Evolutionary conservation across 345 rosid genomes (phyloP).

Genomic region (Aethionema arabicum): DNA sequence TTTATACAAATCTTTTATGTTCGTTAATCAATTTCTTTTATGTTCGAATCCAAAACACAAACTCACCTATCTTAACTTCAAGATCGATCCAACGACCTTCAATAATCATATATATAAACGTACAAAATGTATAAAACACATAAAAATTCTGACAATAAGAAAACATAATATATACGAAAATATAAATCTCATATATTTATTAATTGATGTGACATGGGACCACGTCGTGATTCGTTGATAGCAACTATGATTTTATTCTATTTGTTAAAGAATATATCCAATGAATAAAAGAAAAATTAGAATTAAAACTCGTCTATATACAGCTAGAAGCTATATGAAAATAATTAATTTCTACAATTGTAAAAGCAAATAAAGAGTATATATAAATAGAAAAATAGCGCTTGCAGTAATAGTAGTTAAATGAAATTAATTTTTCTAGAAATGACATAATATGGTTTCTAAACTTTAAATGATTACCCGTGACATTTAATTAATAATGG

Average conservation of each 20-base stretch:
- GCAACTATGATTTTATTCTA: conserved; percentile 20
- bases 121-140: too few relatives aligned
- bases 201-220: conserved; percentile 20
- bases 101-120: too few relatives aligned
- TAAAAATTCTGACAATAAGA: too few relatives aligned
- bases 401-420: too few relatives aligned
- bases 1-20: too few relatives aligned
- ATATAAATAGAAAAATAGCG: too few relatives aligned
- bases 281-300: neutral
- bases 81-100: too few relatives aligned
- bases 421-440: conserved; percentile 10
- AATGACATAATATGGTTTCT: conserved; percentile 9
- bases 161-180: too few relatives aligned
- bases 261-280: conserved; percentile 4
- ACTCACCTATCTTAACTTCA: too few relatives aligned
- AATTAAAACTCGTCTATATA: neutral
- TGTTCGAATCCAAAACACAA: too few relatives aligned
- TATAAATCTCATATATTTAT: conserved; percentile 2
- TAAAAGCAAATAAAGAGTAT: too few relatives aligned
- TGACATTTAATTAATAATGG: conserved; percentile 27
- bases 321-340: conserved; percentile 3
- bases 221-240: conserved; percentile 29
- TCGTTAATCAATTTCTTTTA: too few relatives aligned
- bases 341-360: neutral
- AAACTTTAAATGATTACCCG: conserved; percentile 42